Evolutionary conservation across 2,329 filamentous ascomycete species (phyloP).

Genomic region (Epicoccum sorghinum): DNA sequence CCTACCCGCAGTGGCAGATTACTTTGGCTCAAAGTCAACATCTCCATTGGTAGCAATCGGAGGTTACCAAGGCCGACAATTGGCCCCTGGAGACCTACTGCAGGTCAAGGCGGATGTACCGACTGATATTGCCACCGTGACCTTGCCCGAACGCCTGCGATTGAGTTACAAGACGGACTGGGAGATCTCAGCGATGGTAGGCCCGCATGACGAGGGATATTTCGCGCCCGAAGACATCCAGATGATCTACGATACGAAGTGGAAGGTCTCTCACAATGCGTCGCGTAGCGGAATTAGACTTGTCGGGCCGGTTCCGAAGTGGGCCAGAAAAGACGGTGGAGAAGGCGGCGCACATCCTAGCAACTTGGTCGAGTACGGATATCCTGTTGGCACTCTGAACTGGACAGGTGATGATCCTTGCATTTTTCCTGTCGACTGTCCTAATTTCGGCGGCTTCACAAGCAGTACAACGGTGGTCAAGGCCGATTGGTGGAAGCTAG

Average conservation of each 20-base stretch:
- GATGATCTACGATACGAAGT: constrained; percentile 63
- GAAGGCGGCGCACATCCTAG: constrained; percentile 68
- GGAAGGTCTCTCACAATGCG: constrained; percentile 67
- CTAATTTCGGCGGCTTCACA: constrained; percentile 67
- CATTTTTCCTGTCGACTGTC: constrained; percentile 65
- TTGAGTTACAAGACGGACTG: constrained; percentile 58
- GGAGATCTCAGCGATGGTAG: constrained; percentile 61
- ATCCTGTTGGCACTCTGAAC: constrained; percentile 63
- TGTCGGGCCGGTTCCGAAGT: constrained; percentile 63
- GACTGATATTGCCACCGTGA: constrained; percentile 34
- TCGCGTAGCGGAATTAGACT: constrained; percentile 66
- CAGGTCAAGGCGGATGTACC: constrained; percentile 52
- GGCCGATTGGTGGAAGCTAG: constrained; percentile 66
- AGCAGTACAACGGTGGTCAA: constrained; percentile 62
- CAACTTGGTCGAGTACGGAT: constrained; percentile 61
- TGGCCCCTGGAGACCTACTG: constrained; percentile 62
- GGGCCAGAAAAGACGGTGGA: constrained; percentile 65
- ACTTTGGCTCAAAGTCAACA: constrained; percentile 66
- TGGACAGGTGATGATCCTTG: constrained; percentile 67
- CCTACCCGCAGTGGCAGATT: constrained; percentile 59
- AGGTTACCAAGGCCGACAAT: constrained; percentile 63
- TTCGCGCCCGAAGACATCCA: constrained; percentile 59
- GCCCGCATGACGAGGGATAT: constrained; percentile 63
- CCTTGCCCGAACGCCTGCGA: constrained; percentile 54
- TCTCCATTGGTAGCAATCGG: constrained; percentile 64